Evolutionary conservation across 1,139 yeast genomes (phyloP).

Genomic region (Candida glucosophila): DNA sequence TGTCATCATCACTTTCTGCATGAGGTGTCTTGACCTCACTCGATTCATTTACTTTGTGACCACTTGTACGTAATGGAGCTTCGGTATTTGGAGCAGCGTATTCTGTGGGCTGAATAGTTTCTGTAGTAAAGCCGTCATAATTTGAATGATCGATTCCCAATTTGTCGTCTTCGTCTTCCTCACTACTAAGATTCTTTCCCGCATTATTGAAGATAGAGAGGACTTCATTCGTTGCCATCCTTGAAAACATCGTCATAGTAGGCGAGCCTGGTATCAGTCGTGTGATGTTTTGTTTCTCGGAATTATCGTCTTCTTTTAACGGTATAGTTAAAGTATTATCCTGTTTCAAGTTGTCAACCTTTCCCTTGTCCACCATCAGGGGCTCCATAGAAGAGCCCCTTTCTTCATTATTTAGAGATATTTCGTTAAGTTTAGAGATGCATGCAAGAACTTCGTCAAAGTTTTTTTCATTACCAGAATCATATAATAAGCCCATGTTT

Average conservation of each 20-base stretch:
- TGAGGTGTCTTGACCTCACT: constrained; percentile 19
- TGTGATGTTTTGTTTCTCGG: constrained; percentile 9
- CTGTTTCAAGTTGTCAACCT: no score
- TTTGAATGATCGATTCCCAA: constrained; percentile 26
- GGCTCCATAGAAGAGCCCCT: neutral
- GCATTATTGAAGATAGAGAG: constrained; percentile 70
- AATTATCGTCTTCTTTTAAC: constrained; percentile 17
- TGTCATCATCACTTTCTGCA: constrained; percentile 14
- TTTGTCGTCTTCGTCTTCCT: constrained; percentile 21
- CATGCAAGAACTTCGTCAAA: constrained; percentile 54
- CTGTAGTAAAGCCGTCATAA: constrained; percentile 46
- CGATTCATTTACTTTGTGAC: no score
- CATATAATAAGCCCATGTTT: constrained; percentile 51
- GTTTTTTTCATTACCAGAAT: constrained; percentile 36
- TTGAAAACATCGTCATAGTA: constrained; percentile 70
- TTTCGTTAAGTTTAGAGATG: neutral
- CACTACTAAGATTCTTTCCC: constrained; percentile 21
- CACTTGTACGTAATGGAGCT: no score
- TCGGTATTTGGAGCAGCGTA: neutral
- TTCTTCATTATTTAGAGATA: neutral
- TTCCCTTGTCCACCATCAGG: no score
- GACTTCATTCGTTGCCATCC: constrained; percentile 70
- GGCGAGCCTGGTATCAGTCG: constrained; percentile 56
- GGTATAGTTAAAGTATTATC: constrained; percentile 27
- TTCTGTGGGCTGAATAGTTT: constrained; percentile 34